These are phyloP conservation scores for Coemansia sp. DNA, from an alignment of 192 early-diverging fungal species.

Conservation along the genomic window DNA sequence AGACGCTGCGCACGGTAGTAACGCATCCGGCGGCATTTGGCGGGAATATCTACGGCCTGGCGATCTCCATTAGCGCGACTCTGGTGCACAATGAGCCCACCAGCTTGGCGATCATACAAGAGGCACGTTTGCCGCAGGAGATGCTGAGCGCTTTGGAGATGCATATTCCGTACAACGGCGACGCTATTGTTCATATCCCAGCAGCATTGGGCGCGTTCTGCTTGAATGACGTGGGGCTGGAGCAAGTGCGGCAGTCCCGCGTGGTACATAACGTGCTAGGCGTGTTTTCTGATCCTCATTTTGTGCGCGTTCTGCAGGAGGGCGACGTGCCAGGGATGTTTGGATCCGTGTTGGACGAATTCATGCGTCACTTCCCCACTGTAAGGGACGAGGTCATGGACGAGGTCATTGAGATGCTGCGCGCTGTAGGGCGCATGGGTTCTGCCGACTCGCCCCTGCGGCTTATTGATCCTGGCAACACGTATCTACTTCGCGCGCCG, in stretches of 20 bases:
- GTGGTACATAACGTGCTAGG: constrained; percentile 71
- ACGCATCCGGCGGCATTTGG: constrained; percentile 74
- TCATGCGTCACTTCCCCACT: constrained; percentile 90
- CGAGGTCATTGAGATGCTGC: constrained; percentile 65
- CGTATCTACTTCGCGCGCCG: constrained; percentile 30
- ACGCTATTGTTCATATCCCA: constrained; percentile 75
- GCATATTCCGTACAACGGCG: constrained; percentile 74
- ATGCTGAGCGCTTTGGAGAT: constrained; percentile 67
- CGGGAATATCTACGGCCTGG: constrained; percentile 76
- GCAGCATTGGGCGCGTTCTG: constrained; percentile 95
- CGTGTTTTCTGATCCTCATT: constrained; percentile 70
- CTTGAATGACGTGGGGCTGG: constrained; percentile 81
- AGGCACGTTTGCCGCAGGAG: constrained; percentile 77
- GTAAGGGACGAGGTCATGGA: constrained; percentile 71
- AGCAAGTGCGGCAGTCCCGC: constrained; percentile 69
- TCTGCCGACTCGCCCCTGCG: constrained; percentile 28
- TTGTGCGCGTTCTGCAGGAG: constrained; percentile 73
- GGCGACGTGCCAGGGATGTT: constrained; percentile 78
- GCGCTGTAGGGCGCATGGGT: constrained; percentile 63
- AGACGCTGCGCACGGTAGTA: constrained; percentile 68
- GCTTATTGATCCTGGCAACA: constrained; percentile 36
- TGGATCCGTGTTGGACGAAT: constrained; percentile 87
- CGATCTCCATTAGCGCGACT: constrained; percentile 88
- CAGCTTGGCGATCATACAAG: constrained; percentile 88
- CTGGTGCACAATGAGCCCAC: constrained; percentile 99